phyloP scores from a whole-genome alignment of 176 grass and related monocot species.

The Juncus effusus region DNA sequence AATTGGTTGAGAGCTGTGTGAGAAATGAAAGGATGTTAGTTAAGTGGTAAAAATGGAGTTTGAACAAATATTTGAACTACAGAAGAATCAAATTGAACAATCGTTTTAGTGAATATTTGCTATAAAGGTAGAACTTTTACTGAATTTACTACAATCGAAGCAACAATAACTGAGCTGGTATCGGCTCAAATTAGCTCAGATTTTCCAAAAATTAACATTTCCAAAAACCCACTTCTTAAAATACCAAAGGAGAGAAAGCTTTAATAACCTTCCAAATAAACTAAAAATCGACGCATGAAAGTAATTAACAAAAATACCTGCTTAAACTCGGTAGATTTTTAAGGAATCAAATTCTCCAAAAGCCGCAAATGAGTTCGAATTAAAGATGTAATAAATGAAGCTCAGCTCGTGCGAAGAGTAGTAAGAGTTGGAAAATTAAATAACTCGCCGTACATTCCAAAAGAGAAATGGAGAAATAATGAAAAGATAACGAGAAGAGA shows the following conservation, averaged over 20 bases:
- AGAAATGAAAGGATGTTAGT: background rate
- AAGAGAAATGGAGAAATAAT: background rate
- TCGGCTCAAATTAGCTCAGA: background rate
- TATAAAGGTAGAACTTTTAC: background rate
- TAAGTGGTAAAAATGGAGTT: background rate
- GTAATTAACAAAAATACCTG: constrained; percentile 9
- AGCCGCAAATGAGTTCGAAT: background rate
- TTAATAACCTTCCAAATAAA: no score
- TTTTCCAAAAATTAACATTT: background rate
- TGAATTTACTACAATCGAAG: background rate
- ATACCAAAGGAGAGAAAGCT: no score
- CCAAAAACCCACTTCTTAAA: background rate
- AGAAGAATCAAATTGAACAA: background rate
- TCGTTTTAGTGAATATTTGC: background rate
- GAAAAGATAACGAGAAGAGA: background rate
- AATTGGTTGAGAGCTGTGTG: background rate
- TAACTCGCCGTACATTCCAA: constrained; percentile 7
- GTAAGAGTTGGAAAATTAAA: background rate
- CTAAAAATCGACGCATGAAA: background rate
- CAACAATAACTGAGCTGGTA: constrained; percentile 3
- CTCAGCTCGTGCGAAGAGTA: background rate
- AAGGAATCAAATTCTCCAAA: background rate
- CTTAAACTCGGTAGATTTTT: constrained; percentile 8
- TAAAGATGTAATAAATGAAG: background rate
- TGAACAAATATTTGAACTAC: background rate